Percentiles rank a stretch among this genome's conserved stretches.
These are phyloP conservation scores for Alternaria triticimaculans DNA, from an alignment of 2,329 filamentous ascomycete species.

Conservation along the genomic window DNA sequence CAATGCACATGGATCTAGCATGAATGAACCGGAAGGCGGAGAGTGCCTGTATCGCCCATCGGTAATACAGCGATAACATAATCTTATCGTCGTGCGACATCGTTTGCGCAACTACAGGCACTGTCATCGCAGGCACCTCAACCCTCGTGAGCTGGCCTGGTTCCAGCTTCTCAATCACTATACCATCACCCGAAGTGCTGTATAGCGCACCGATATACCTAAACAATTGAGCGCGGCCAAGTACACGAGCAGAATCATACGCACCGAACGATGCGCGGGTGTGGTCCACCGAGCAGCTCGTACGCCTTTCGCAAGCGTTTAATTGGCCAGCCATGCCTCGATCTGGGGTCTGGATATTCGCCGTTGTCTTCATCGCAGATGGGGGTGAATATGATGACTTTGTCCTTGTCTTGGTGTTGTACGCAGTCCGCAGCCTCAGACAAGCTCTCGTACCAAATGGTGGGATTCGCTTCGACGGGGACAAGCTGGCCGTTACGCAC, in stretches of 20 bases:
- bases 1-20: neutral
- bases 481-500: neutral
- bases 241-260: neutral
- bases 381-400: neutral
- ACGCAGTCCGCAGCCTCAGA: neutral
- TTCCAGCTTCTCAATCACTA: neutral
- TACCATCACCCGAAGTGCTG: neutral
- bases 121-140: neutral
- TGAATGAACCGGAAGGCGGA: neutral
- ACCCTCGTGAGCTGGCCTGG: neutral
- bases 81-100: neutral
- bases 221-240: neutral
- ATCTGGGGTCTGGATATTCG: neutral
- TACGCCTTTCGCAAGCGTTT: neutral
- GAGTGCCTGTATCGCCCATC: neutral
- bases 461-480: neutral
- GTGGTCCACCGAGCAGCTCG: neutral
- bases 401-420: neutral
- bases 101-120: neutral
- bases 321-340: neutral
- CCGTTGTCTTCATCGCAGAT: neutral
- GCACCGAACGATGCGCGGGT: neutral
- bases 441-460: neutral
- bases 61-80: neutral
- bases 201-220: neutral